Evolutionary conservation across 306 rosid genomes (phyloP).

Genomic region (Sicyos baderoa): DNA sequence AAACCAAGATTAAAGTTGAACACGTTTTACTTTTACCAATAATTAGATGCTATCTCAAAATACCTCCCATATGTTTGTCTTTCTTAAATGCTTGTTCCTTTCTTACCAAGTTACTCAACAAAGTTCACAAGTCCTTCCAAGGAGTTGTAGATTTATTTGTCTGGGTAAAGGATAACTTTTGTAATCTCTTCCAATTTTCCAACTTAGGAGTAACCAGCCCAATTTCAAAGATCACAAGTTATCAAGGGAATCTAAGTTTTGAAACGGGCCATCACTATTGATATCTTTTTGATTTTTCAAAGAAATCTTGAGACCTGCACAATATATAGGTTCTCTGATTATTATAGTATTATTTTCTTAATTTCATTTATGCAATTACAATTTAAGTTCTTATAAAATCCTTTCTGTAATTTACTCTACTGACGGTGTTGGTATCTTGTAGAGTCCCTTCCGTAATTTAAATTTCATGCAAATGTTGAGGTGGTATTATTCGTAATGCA

Average conservation of each 20-base stretch:
- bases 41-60: background rate
- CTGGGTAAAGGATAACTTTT: background rate
- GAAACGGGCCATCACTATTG: background rate
- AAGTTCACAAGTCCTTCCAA: background rate
- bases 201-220: background rate
- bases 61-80: background rate
- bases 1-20: background rate
- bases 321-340: background rate
- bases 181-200: background rate
- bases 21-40: background rate
- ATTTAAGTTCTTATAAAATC: background rate
- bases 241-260: background rate
- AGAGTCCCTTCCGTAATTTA: background rate
- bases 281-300: background rate
- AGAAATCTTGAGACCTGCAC: background rate
- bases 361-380: background rate
- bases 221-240: background rate
- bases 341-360: background rate
- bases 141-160: background rate
- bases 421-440: background rate
- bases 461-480: background rate
- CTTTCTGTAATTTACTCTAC: background rate
- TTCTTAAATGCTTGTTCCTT: background rate
- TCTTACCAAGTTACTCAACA: background rate
- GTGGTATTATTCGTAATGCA: background rate